Percentiles rank a stretch among this genome's conserved stretches.
These are phyloP conservation scores for Polyporus tsugae DNA, from an alignment of 1,284 basidiomycete genomes.

Conservation along the genomic window DNA sequence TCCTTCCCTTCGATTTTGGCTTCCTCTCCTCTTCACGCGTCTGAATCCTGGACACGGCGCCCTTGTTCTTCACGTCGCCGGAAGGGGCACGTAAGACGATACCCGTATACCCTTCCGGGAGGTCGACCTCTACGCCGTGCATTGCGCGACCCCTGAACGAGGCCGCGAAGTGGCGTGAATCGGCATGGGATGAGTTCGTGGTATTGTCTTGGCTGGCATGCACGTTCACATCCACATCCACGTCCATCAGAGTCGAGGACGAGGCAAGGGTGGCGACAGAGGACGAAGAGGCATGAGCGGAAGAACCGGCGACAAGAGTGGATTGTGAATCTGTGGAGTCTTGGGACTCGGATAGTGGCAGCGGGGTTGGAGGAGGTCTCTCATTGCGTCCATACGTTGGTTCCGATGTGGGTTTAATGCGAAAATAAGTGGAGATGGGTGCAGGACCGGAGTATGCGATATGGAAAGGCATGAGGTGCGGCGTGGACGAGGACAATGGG, in stretches of 20 bases:
- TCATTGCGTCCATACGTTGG: constrained; percentile 43
- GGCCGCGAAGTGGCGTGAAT: constrained; percentile 56
- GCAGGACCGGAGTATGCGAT: constrained; percentile 76
- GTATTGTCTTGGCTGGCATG: neutral
- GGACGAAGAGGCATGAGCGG: constrained; percentile 14
- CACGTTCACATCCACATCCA: constrained; percentile 14
- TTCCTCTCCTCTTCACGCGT: constrained; percentile 24
- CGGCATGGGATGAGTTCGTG: neutral
- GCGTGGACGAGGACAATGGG: constrained; percentile 48
- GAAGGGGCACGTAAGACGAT: constrained; percentile 56
- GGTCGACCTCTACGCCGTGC: constrained; percentile 64
- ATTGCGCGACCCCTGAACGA: constrained; percentile 78
- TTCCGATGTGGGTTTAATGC: constrained; percentile 53
- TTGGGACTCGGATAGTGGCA: neutral
- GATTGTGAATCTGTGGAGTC: constrained; percentile 20
- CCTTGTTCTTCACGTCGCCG: constrained; percentile 33
- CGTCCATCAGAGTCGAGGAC: constrained; percentile 18
- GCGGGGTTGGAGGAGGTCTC: neutral
- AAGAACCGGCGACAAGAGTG: constrained; percentile 29
- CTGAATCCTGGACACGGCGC: constrained; percentile 23
- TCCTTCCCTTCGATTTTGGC: constrained; percentile 15
- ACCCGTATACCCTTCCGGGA: constrained; percentile 76
- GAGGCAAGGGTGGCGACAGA: constrained; percentile 6
- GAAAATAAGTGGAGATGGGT: constrained; percentile 77
- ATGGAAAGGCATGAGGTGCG: constrained; percentile 84